Base-by-base conservation (phyloP, 2,329 filamentous ascomycete genomes). In the Cryoendolithus antarcticus region DNA sequence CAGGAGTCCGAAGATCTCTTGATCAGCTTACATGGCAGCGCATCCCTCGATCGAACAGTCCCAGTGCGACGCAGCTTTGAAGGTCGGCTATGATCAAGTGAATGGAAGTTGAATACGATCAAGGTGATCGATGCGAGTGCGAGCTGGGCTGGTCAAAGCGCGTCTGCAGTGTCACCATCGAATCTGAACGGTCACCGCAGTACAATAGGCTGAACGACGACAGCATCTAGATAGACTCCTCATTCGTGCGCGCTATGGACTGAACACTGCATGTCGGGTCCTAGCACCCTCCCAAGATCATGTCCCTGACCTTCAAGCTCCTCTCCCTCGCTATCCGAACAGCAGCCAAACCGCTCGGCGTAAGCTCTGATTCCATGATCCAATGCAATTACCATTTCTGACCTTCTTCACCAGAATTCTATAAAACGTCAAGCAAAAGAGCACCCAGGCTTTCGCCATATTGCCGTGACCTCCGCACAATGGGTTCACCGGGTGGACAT, bases 361-460 rank as follows among this genome's bases (percentile, higher is more conserved):
- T 80, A 66, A 51, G 69, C 24, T 28, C 3, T 19, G 15, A 19
- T 5, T 19, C 15, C 15, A 19, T 19, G 15, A 19, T 19, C 15
- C 15, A 19, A 19, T 19, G 15, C 15, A 19, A 19, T 19, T 19
- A 19, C 15, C 15, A 19, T 19, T 5, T 15, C 30, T 36, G 10
- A 15, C n/a, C 12, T 36, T 44, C 12, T 21, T 21, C 10, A 44
- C 12, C 54, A 81, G 77, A 80, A 77, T 52, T 68, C 69, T 56
- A 79, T 82, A 57, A 82, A 81, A 59, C 66, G 66, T 39, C 76
- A 80, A 61, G 77, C 77, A 12, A 73, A 74, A 49, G 77, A 82
- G 57, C 77, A 82, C 66, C 75, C 80, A 39, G 67, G 71, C 8
- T 82, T 82, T 56, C 72, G 77, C 34, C 63, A 62, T 34, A 54